Evolutionary conservation across 2,329 filamentous ascomycete genomes (phyloP).

Genomic region (Cladosporium phlei): DNA sequence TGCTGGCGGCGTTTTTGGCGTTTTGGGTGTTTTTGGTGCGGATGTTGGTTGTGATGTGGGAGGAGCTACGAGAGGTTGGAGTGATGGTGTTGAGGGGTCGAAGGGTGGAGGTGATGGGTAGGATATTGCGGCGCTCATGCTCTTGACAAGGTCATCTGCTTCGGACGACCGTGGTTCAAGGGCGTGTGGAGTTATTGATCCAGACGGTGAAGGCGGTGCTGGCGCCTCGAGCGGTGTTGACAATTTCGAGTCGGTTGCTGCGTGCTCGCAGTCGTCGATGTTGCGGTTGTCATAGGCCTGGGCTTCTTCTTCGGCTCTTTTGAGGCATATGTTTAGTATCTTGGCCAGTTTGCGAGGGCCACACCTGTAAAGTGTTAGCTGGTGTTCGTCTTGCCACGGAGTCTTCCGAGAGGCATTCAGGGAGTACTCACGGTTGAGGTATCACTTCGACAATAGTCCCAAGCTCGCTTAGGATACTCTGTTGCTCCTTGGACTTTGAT

Average conservation of each 20-base stretch:
- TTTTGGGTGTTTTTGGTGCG: too few species aligned
- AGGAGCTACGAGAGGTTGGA: slow-evolving; percentile 10
- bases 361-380: slow-evolving; percentile 24
- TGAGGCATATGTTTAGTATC: slow-evolving; percentile 31
- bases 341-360: slow-evolving; percentile 39
- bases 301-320: slow-evolving; percentile 20
- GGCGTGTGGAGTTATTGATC: neutral
- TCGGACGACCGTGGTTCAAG: neutral
- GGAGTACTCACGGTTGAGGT: slow-evolving; percentile 25
- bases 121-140: slow-evolving; percentile 17
- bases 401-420: too few species aligned
- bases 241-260: too few species aligned
- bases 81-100: slow-evolving; percentile 18
- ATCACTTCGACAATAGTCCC: slow-evolving; percentile 31
- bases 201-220: too few species aligned
- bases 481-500: slow-evolving; percentile 19
- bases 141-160: slow-evolving; percentile 11
- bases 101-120: slow-evolving; percentile 18
- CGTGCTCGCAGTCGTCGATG: too few species aligned
- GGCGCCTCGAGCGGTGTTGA: too few species aligned
- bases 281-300: too few species aligned
- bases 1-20: neutral
- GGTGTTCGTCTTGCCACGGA: neutral
- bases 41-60: neutral
- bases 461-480: slow-evolving; percentile 17